These are phyloP conservation scores for Suillus discolor DNA, from an alignment of 768 basidiomycete species.

Conservation along the genomic window DNA sequence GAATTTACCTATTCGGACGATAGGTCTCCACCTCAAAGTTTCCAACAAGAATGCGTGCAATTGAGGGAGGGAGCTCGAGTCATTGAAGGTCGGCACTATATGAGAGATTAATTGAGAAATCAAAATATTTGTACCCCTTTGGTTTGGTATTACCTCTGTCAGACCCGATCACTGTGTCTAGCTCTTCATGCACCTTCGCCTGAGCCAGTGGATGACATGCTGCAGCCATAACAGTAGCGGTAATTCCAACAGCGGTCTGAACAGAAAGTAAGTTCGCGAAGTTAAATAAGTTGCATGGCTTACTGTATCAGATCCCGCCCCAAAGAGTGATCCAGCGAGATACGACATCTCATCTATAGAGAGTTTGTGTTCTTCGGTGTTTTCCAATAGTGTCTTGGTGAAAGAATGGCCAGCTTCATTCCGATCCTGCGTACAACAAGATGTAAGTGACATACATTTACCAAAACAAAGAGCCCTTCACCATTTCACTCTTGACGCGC, in stretches of 20 bases:
- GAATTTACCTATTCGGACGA: conserved; percentile 29
- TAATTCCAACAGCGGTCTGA: conserved; percentile 52
- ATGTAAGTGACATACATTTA: not conserved
- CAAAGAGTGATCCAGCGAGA: conserved; percentile 62
- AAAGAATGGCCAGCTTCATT: conserved; percentile 35
- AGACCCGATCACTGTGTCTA: conserved; percentile 50
- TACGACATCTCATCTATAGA: conserved; percentile 56
- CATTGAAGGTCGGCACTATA: not conserved
- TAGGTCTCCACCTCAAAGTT: conserved; percentile 37
- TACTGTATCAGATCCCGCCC: conserved; percentile 58
- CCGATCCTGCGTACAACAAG: conserved; percentile 9
- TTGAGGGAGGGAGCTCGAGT: not conserved
- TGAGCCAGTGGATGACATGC: conserved; percentile 53
- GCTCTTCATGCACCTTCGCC: conserved; percentile 47
- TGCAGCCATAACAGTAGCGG: conserved; percentile 50
- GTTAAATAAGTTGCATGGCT: conserved; percentile 3
- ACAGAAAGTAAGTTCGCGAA: not conserved
- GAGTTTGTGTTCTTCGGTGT: conserved; percentile 48
- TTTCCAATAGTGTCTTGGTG: conserved; percentile 53
- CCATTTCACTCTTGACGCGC: conserved; percentile 44
- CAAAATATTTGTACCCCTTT: not conserved
- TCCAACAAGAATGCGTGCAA: conserved; percentile 23
- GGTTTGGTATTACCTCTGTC: conserved; percentile 20
- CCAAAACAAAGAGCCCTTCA: conserved; percentile 15
- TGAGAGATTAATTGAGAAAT: not conserved